phyloP scores from a whole-genome alignment of 108 stramenopile species.

The Stephanodiscus minutulus region DNA sequence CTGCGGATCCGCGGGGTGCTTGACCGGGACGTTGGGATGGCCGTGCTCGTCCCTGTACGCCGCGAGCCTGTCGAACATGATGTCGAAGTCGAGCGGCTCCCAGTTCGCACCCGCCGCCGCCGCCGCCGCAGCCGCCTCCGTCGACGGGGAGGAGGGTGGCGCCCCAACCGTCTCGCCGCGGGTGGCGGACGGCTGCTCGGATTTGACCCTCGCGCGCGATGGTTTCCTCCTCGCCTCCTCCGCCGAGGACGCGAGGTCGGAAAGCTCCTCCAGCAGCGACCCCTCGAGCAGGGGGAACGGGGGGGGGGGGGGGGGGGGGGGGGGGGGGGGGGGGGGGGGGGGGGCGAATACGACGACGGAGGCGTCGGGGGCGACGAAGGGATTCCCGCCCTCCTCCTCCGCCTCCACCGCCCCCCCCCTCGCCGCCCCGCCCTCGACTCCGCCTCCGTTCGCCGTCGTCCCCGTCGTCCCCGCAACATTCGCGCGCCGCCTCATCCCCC shows the following conservation, averaged over 20 bases:
- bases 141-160: neutral
- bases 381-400: too few species aligned
- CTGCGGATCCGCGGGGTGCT: constrained; percentile 45
- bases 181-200: neutral
- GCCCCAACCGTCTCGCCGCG: neutral
- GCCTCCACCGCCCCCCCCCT: neutral
- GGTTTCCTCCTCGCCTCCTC: neutral
- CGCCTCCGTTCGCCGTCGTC: neutral
- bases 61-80: constrained; percentile 45
- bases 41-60: constrained; percentile 48
- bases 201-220: neutral
- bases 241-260: constrained; percentile 4
- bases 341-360: neutral
- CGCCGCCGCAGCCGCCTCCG: neutral
- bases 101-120: neutral
- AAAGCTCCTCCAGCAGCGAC: neutral
- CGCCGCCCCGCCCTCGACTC: too few species aligned
- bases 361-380: neutral
- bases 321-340: neutral
- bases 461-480: neutral
- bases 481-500: neutral
- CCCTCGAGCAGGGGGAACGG: constrained; percentile 12
- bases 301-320: neutral
- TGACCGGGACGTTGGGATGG: constrained; percentile 25
- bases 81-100: constrained; percentile 18